Evolutionary conservation across 768 basidiomycete genomes (phyloP).

Genomic region (Paxillus ammoniavirescens): DNA sequence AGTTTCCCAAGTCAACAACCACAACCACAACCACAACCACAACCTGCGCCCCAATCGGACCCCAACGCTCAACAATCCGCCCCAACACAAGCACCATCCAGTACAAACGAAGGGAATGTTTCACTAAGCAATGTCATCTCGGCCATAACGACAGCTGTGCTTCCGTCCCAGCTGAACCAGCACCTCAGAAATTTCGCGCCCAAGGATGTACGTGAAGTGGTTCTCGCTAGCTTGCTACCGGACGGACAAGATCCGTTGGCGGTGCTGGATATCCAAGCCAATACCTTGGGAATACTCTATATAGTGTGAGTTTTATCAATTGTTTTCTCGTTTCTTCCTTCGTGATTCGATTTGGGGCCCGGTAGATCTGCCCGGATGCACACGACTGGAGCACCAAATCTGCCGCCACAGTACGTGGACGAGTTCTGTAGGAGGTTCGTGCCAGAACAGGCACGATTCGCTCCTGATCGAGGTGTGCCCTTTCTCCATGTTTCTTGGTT

Average conservation of each 20-base stretch:
- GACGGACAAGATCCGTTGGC: conserved; percentile 68
- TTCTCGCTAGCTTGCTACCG: conserved; percentile 51
- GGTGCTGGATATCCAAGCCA: conserved; percentile 49
- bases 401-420: conserved; percentile 42
- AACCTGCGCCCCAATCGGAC: conserved; percentile 13
- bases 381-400: conserved; percentile 35
- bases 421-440: conserved; percentile 64
- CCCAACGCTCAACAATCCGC: conserved; percentile 13
- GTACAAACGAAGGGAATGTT: conserved; percentile 4
- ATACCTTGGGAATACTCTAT: conserved; percentile 67
- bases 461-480: conserved; percentile 63
- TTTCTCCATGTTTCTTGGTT: neutral
- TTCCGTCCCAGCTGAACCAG: conserved; percentile 38
- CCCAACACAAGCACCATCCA: conserved; percentile 1
- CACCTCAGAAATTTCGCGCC: conserved; percentile 45
- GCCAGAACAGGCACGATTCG: conserved; percentile 60
- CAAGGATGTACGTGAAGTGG: conserved; percentile 56
- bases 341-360: neutral
- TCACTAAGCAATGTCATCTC: conserved; percentile 42
- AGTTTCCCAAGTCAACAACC: conserved; percentile 24
- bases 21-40: conserved; percentile 20
- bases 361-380: conserved; percentile 60
- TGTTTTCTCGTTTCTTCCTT: neutral
- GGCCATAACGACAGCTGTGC: conserved; percentile 46
- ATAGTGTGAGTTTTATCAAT: conserved; percentile 57